phyloP scores from a whole-genome alignment of 1,284 basidiomycete species.

The Termitomyces sp. region DNA sequence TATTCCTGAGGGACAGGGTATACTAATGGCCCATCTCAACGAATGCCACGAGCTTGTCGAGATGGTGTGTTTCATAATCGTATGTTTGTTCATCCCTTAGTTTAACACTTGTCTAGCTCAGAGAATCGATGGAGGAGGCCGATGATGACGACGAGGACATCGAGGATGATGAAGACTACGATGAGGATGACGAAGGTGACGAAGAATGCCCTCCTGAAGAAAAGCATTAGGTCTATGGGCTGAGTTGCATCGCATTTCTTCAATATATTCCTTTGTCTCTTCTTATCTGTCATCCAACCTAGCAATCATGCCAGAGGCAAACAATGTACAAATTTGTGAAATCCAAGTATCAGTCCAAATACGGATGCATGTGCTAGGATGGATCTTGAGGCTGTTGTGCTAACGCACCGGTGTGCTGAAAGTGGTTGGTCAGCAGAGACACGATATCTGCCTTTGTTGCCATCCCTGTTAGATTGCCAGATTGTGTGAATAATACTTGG shows the following conservation, averaged over 20 bases:
- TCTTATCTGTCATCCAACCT: neutral
- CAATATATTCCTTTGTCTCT: neutral
- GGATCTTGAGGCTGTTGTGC: slow-evolving; percentile 11
- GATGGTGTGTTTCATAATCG: slow-evolving; percentile 53
- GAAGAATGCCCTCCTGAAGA: neutral
- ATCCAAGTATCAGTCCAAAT: neutral
- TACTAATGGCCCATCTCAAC: slow-evolving; percentile 92
- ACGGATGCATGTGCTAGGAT: neutral
- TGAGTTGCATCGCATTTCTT: neutral
- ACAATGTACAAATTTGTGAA: slow-evolving; percentile 9
- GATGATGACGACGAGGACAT: slow-evolving; percentile 52
- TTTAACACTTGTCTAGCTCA: slow-evolving; percentile 44
- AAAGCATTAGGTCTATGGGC: neutral
- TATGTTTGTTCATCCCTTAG: neutral
- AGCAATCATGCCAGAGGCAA: slow-evolving; percentile 3
- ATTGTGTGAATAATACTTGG: slow-evolving; percentile 61
- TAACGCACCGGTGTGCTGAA: slow-evolving; percentile 48
- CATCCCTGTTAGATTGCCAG: slow-evolving; percentile 56
- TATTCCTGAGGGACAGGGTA: slow-evolving; percentile 95
- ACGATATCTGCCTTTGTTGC: slow-evolving; percentile 68
- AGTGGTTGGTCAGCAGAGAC: slow-evolving; percentile 50
- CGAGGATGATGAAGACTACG: slow-evolving; percentile 36
- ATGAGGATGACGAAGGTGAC: slow-evolving; percentile 6
- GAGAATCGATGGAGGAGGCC: slow-evolving; percentile 72
- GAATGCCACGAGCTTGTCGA: slow-evolving; percentile 96